Percentiles rank a stretch among this genome's conserved stretches.
Evolutionary conservation across 192 early-diverging fungal species (phyloP).

Genomic region (Lobosporangium transversale): DNA sequence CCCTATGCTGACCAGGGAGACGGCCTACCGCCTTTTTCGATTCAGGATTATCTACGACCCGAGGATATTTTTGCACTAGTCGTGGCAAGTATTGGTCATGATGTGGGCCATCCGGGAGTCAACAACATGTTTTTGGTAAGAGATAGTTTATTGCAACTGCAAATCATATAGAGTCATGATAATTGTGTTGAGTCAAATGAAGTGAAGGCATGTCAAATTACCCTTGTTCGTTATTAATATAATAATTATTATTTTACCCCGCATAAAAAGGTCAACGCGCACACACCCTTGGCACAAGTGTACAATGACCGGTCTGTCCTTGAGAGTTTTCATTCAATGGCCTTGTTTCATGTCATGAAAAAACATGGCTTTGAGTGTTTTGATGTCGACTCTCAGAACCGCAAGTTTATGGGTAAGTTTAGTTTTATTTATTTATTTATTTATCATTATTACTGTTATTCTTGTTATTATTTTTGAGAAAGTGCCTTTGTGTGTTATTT

Average conservation of each 20-base stretch:
- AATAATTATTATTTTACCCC: neutral
- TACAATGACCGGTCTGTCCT: conserved; percentile 96
- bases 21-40: conserved; percentile 44
- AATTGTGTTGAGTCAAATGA: no score
- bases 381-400: conserved; percentile 50
- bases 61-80: conserved; percentile 79
- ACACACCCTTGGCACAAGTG: conserved; percentile 83
- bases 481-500: no score
- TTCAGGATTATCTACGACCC: conserved; percentile 58
- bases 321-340: conserved; percentile 91
- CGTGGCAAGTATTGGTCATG: conserved; percentile 81
- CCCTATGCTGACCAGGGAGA: neutral
- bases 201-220: no score
- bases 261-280: conserved; percentile 64
- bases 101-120: conserved; percentile 92
- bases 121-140: conserved; percentile 91
- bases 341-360: conserved; percentile 73
- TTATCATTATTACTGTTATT: neutral
- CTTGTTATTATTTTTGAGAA: neutral
- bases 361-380: conserved; percentile 64
- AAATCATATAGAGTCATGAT: no score
- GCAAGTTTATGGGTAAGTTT: conserved; percentile 49
- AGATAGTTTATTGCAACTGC: neutral
- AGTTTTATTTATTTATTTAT: neutral
- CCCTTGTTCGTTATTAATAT: neutral